A percentile compares a stretch with the other conserved stretches of the same genome.
Evolutionary conservation across 352 stramenopile genomes (phyloP).

Genomic region (Pythium aristosporum): DNA sequence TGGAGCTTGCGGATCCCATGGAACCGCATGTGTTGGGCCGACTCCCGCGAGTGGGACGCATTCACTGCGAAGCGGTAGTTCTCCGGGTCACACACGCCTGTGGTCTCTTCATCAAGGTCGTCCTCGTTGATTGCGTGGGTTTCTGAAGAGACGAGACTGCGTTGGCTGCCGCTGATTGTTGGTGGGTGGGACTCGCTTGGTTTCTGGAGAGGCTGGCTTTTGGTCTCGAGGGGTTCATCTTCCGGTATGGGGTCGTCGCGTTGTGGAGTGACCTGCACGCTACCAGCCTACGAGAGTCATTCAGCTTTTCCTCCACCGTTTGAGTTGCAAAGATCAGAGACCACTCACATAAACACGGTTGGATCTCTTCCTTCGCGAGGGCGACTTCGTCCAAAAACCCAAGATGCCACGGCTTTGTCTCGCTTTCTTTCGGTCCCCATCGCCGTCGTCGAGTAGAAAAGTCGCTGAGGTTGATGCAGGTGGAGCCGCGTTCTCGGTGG

Average conservation of each 20-base stretch:
- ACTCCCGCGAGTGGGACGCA: slow-evolving; percentile 40
- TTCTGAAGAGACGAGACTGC: not conserved
- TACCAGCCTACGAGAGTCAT: slow-evolving; percentile 5
- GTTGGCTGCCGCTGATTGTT: not conserved
- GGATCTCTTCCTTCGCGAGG: slow-evolving; percentile 14
- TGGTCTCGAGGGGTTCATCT: not conserved
- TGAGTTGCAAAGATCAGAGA: not conserved
- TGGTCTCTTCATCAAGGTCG: slow-evolving; percentile 11
- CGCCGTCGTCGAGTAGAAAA: slow-evolving; percentile 4
- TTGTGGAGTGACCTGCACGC: slow-evolving; percentile 8
- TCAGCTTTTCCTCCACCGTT: no score
- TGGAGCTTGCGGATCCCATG: slow-evolving; percentile 68
- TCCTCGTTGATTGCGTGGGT: not conserved
- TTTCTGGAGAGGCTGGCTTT: not conserved
- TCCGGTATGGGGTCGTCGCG: slow-evolving; percentile 11
- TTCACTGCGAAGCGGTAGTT: slow-evolving; percentile 67
- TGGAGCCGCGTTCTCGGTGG: not conserved
- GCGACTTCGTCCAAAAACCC: slow-evolving; percentile 5
- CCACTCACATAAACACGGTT: slow-evolving; percentile 24
- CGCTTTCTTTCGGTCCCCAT: not conserved
- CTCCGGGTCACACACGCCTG: slow-evolving; percentile 31
- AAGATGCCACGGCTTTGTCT: not conserved
- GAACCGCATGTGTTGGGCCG: slow-evolving; percentile 56
- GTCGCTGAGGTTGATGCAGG: slow-evolving; percentile 9
- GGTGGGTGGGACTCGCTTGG: not conserved